A percentile compares a stretch with the other conserved stretches of the same genome.
phyloP scores from a whole-genome alignment of 78 protist genomes.

The Tieghemostelium lacteum region DNA sequence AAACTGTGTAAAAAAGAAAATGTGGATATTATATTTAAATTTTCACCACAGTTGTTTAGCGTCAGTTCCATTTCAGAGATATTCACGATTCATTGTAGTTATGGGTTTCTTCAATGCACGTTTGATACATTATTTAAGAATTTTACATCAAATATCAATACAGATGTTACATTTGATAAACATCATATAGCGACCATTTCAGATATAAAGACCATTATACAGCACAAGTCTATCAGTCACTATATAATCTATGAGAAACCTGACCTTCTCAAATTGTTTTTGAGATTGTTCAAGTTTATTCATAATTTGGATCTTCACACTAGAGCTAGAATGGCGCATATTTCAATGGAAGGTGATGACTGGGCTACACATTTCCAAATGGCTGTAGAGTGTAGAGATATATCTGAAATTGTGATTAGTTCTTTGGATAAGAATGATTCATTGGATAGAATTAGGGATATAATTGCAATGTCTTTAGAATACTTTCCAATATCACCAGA shows the following conservation, averaged over 20 bases:
- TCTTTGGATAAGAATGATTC: neutral
- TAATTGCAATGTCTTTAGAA: neutral
- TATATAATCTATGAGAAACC: constrained; percentile 28
- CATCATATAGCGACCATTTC: constrained; percentile 29
- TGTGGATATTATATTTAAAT: constrained; percentile 18
- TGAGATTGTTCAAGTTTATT: neutral
- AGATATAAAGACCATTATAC: constrained; percentile 43
- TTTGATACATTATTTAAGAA: constrained; percentile 7
- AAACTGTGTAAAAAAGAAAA: neutral
- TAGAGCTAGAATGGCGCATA: neutral
- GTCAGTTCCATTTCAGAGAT: constrained; percentile 8
- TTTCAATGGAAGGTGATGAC: constrained; percentile 20
- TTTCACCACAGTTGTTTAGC: constrained; percentile 67
- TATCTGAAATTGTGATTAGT: constrained; percentile 17
- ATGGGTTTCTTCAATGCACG: constrained; percentile 22
- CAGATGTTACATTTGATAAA: neutral
- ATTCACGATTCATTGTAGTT: neutral
- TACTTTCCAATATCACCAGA: neutral
- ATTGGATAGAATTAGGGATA: neutral
- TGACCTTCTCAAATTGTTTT: neutral
- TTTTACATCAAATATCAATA: neutral
- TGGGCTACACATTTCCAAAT: constrained; percentile 48
- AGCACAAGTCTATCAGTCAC: neutral
- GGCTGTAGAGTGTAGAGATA: constrained; percentile 29
- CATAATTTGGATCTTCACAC: constrained; percentile 1